Conservation (phyloP, 352 stramenopile species). For the Globisporangium paroecandrum region DNA sequence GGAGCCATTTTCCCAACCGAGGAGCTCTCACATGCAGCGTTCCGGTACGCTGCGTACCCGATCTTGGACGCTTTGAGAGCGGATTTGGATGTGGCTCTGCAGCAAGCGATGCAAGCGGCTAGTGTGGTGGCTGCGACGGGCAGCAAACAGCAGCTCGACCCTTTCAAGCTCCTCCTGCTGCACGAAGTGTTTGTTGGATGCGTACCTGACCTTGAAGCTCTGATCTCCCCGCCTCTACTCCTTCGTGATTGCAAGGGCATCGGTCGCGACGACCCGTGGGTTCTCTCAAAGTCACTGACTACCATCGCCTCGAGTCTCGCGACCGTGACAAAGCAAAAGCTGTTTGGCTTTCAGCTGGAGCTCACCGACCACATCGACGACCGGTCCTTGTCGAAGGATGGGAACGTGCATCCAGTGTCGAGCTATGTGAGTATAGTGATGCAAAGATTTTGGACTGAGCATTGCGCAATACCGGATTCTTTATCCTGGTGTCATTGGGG, state of each 20-base stretch:
- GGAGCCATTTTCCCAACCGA: constrained; percentile 54
- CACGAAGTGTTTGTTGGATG: constrained; percentile 46
- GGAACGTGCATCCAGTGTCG: constrained; percentile 74
- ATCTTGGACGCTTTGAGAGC: constrained; percentile 58
- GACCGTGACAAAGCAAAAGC: constrained; percentile 45
- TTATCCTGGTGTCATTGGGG: not conserved
- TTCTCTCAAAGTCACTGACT: constrained; percentile 43
- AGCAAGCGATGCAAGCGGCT: constrained; percentile 5
- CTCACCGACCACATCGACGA: constrained; percentile 40
- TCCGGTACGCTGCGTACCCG: constrained; percentile 45
- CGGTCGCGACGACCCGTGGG: constrained; percentile 62
- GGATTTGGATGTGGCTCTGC: constrained; percentile 33
- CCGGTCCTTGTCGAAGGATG: constrained; percentile 57
- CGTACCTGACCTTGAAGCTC: constrained; percentile 31
- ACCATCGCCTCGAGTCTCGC: constrained; percentile 41
- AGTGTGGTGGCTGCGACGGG: not conserved
- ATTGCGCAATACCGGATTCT: not conserved
- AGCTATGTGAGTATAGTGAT: constrained; percentile 47
- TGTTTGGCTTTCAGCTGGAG: constrained; percentile 66
- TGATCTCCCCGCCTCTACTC: constrained; percentile 50
- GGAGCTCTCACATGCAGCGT: constrained; percentile 58
- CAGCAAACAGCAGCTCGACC: constrained; percentile 25
- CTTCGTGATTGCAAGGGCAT: constrained; percentile 64
- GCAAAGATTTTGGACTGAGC: not conserved
- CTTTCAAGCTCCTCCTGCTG: constrained; percentile 56